Conservation (phyloP, 257 asterid species). For the Solanum tacnaense region DNA sequence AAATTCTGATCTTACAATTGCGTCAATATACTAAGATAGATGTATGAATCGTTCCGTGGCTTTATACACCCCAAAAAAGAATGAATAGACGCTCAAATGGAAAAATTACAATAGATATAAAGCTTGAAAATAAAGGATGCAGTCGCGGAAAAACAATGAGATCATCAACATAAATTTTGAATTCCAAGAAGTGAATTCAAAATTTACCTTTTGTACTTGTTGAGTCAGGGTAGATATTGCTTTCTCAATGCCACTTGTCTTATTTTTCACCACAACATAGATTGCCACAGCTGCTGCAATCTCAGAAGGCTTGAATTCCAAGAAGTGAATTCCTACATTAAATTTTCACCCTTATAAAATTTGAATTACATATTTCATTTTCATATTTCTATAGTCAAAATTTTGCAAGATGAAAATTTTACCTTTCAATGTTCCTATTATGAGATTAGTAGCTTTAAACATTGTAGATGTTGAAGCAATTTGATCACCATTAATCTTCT, state of each 20-base stretch:
- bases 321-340: slow-evolving; percentile 7
- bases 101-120: no score
- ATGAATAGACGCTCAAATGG: no score
- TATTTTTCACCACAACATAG: neutral
- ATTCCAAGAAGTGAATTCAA: no score
- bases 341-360: neutral
- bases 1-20: fast-evolving
- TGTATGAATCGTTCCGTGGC: fast-evolving
- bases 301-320: slow-evolving; percentile 14
- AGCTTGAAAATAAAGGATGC: no score
- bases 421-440: neutral
- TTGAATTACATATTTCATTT: neutral
- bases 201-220: neutral
- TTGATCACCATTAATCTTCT: slow-evolving; percentile 15
- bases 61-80: no score
- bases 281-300: slow-evolving; percentile 16
- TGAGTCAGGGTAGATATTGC: neutral
- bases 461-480: slow-evolving; percentile 7
- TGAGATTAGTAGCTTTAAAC: neutral
- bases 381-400: neutral
- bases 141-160: no score
- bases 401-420: neutral
- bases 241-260: neutral
- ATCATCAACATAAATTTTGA: no score
- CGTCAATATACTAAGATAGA: no score